Evolutionary conservation across 352 stramenopile species (phyloP), one percentile per base, ranked within the genome.

Genomic region (Phytophthora vignae): DNA sequence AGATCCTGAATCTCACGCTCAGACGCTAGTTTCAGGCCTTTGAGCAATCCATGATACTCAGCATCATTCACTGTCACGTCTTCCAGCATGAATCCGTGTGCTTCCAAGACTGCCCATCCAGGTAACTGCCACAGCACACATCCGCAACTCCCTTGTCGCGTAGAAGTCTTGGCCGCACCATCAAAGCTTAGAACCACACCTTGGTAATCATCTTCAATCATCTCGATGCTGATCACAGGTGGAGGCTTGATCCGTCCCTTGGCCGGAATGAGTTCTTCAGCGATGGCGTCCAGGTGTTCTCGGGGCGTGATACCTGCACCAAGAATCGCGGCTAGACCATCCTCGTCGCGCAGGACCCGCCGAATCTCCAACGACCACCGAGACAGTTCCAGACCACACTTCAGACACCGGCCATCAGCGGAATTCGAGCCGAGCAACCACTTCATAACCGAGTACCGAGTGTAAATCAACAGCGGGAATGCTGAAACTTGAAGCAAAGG

Each of bases 21-120:
- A 15, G 36, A 44, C 36, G 36, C 36, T 17, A 17, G 36, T 44
- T 44, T 44, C 19, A 66, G n/a, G 4, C 10, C 59, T 2, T 40
- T 58, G 2, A 40, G 36, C 14, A 66, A 12, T 17, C 60, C 61
- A n/a, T 33, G 21, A 29, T 61, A 57, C 25, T 69, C 61, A 2
- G 61, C 40, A 9, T 69, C 61, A 19, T 62, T 69, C 1, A 69
- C 61, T 0, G 61, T 69, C 4, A 69, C 61, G n/a, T n/a, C n/a
- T n/a, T n/a, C n/a, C n/a, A n/a, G n/a, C n/a, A n/a, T n/a, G n/a
- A n/a, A n/a, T n/a, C n/a, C n/a, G n/a, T n/a, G n/a, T n/a, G n/a
- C n/a, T n/a, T n/a, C n/a, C n/a, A n/a, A n/a, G n/a, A n/a, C n/a
- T n/a, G n/a, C n/a, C n/a, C n/a, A n/a, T n/a, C n/a, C n/a, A n/a